Evolutionary conservation across 495 filamentous ascomycete species (phyloP).

Genomic region (Darksidea phi): DNA sequence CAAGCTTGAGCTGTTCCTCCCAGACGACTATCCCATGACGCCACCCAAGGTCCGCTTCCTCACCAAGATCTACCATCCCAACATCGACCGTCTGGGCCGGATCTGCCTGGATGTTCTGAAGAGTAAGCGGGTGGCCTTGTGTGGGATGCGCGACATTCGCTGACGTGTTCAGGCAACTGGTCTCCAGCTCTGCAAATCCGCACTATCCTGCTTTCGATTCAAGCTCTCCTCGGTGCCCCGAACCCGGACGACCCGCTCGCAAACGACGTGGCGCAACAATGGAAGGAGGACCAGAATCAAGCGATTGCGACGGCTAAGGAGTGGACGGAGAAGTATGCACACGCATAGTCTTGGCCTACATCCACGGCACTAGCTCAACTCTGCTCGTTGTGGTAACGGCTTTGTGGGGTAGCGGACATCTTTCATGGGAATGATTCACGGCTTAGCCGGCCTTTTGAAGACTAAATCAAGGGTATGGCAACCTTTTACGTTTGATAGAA

Average conservation of each 20-base stretch:
- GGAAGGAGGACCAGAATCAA: constrained; percentile 91
- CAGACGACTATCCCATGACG: constrained; percentile 99
- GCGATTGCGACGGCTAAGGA: constrained; percentile 87
- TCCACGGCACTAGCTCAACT: neutral
- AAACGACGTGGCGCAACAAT: constrained; percentile 94
- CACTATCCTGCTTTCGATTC: constrained; percentile 95
- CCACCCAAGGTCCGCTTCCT: constrained; percentile 97
- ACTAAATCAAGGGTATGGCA: too few relatives aligned
- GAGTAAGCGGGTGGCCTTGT: constrained; percentile 55
- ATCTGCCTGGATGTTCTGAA: constrained; percentile 98
- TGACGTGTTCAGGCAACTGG: constrained; percentile 76
- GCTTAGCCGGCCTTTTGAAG: too few relatives aligned
- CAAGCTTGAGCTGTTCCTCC: constrained; percentile 97
- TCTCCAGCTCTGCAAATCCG: constrained; percentile 97
- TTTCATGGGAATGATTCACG: neutral
- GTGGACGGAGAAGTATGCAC: constrained; percentile 60
- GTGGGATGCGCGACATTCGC: neutral
- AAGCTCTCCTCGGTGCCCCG: constrained; percentile 91
- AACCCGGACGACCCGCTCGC: constrained; percentile 97
- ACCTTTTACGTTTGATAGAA: too few relatives aligned
- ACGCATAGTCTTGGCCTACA: constrained; percentile 12
- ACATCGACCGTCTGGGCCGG: constrained; percentile 94
- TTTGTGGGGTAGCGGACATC: neutral
- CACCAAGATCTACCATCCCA: constrained; percentile 98
- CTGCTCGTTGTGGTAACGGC: neutral